These are phyloP conservation scores for Bauhinia variegata DNA, from an alignment of 306 rosid species.

Conservation along the genomic window DNA sequence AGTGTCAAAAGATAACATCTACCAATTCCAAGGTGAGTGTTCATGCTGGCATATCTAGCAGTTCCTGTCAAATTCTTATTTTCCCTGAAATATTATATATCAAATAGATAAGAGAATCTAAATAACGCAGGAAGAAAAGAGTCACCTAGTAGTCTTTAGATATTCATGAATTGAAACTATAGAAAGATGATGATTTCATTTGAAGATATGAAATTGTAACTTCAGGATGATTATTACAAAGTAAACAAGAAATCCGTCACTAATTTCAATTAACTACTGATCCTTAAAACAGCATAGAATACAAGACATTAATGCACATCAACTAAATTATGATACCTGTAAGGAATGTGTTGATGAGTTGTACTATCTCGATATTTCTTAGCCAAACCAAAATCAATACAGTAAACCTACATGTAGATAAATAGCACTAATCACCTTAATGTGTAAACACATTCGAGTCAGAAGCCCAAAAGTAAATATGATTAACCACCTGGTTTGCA, in stretches of 20 bases:
- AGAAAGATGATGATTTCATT: conserved; percentile 2
- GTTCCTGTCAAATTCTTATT: conserved; percentile 97
- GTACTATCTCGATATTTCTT: conserved; percentile 92
- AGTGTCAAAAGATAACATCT: conserved; percentile 30
- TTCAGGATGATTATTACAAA: neutral
- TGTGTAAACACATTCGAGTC: conserved; percentile 1
- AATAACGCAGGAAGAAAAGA: conserved; percentile 16
- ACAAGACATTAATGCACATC: conserved; percentile 6
- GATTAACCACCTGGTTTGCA: conserved; percentile 76
- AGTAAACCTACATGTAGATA: conserved; percentile 55
- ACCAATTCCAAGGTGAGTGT: conserved; percentile 97
- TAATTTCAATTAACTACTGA: neutral
- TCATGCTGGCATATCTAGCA: conserved; percentile 98
- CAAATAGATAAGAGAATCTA: conserved; percentile 24
- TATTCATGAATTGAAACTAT: neutral
- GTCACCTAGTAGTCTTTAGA: neutral
- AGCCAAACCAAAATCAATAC: conserved; percentile 96
- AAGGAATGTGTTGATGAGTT: conserved; percentile 94
- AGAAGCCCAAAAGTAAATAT: conserved; percentile 25
- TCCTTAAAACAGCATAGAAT: conserved; percentile 13
- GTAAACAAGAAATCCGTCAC: conserved; percentile 5
- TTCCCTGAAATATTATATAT: conserved; percentile 65
- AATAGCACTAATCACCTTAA: conserved; percentile 33
- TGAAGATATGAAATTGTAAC: neutral
- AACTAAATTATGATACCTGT: conserved; percentile 64